phyloP scores from a whole-genome alignment of 1,139 yeast genomes.

The Geotrichum macrosporum region DNA sequence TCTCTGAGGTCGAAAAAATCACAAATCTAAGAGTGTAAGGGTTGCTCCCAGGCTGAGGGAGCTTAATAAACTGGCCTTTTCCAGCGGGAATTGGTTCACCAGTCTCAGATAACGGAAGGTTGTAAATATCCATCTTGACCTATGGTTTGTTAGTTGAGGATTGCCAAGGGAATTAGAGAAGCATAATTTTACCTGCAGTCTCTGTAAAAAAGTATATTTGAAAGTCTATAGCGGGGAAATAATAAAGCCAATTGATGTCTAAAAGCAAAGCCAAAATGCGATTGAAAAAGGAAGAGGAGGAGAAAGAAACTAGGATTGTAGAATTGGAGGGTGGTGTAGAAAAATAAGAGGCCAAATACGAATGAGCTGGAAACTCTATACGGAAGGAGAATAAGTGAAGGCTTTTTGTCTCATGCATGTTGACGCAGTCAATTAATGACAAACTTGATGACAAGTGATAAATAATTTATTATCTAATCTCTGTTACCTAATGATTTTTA shows the following conservation, averaged over 20 bases:
- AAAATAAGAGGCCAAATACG: no score
- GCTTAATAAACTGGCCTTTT: conserved; percentile 49
- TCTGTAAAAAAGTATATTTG: neutral
- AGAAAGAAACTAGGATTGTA: neutral
- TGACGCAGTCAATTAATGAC: no score
- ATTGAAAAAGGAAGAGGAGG: neutral
- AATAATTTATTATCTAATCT: no score
- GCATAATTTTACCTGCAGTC: neutral
- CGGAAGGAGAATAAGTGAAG: no score
- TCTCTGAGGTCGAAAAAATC: conserved; percentile 68
- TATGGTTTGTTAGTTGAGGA: neutral
- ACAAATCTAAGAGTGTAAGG: conserved; percentile 53
- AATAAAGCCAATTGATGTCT: neutral
- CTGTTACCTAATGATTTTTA: no score
- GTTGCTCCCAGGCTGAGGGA: conserved; percentile 51
- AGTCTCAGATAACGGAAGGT: conserved; percentile 31
- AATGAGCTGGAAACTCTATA: no score
- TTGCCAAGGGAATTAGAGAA: neutral
- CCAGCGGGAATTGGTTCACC: conserved; percentile 39
- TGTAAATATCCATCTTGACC: conserved; percentile 23
- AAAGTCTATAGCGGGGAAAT: neutral
- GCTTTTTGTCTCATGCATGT: no score
- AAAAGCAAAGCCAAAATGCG: neutral
- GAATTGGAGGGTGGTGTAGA: neutral
- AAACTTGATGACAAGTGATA: no score